Evolutionary conservation across 441 rosid species (phyloP).

Genomic region (Euphorbia schlechtendalii): DNA sequence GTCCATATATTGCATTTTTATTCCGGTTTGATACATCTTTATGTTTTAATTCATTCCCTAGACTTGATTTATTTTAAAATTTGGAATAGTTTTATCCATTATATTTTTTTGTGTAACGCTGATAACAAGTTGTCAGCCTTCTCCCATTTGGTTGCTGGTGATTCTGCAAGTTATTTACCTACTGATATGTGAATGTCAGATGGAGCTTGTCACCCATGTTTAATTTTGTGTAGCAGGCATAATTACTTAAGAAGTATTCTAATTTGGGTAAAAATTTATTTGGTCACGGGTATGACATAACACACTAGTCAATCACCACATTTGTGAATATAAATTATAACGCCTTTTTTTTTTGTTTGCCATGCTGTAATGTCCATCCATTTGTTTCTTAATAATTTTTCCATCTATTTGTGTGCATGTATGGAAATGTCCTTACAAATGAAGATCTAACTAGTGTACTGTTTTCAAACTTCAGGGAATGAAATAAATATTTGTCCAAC

Average conservation of each 20-base stretch:
- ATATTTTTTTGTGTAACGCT: neutral
- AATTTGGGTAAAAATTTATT: neutral
- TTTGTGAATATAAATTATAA: too few species aligned
- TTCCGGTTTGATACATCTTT: neutral
- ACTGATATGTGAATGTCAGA: neutral
- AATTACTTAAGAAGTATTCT: neutral
- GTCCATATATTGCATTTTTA: neutral
- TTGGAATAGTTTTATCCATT: neutral
- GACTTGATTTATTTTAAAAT: neutral
- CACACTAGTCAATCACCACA: neutral
- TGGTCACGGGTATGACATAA: neutral
- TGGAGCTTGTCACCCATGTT: neutral
- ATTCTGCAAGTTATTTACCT: neutral
- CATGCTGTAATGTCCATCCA: neutral
- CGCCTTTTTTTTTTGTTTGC: neutral
- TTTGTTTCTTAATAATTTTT: neutral
- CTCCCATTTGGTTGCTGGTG: neutral
- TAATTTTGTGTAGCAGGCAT: neutral
- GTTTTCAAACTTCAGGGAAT: too few species aligned
- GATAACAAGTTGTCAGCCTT: neutral
- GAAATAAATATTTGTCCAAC: neutral
- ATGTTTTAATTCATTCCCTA: neutral
- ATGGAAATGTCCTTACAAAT: neutral
- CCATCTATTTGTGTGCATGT: neutral
- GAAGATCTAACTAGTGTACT: neutral